phyloP scores from a whole-genome alignment of 2,329 filamentous ascomycete genomes.

The Colletotrichum sp. region DNA sequence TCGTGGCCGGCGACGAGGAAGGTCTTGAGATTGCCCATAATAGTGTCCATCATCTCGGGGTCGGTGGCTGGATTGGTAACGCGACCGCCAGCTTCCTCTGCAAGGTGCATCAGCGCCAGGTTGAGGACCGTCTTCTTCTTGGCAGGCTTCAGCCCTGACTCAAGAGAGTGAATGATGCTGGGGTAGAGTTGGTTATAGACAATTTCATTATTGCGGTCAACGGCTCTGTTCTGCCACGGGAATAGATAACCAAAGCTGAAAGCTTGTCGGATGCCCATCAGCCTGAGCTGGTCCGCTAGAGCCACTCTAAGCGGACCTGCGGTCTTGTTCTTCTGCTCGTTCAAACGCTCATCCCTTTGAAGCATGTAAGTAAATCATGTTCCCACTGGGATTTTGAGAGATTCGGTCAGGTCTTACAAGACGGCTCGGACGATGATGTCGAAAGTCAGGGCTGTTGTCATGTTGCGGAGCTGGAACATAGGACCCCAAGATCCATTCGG shows the following conservation, averaged over 20 bases:
- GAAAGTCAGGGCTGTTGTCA: conserved; percentile 20
- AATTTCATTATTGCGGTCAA: background rate
- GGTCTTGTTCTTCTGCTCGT: conserved; percentile 28
- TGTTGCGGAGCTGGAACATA: conserved; percentile 10
- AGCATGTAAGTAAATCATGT: background rate
- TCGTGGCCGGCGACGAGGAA: conserved; percentile 44
- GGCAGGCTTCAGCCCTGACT: background rate
- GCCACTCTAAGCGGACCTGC: background rate
- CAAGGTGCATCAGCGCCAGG: background rate
- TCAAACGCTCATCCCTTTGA: conserved; percentile 32
- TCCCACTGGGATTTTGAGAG: rapidly evolving
- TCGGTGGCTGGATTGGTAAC: background rate
- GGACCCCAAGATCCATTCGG: background rate
- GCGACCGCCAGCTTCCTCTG: background rate
- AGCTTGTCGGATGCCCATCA: conserved; percentile 32
- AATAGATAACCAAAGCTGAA: conserved; percentile 37
- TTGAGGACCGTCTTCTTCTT: conserved; percentile 7
- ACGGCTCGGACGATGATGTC: conserved; percentile 33
- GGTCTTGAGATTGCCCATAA: conserved; percentile 36
- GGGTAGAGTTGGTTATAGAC: background rate
- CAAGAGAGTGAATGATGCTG: background rate
- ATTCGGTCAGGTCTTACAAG: background rate
- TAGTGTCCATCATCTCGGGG: conserved; percentile 23
- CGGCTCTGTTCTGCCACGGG: background rate
- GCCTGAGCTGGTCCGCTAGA: background rate